Evolutionary conservation across 495 filamentous ascomycete species (phyloP), one percentile per base, ranked within the genome.

Genomic region (Trichoderma asperelloides): DNA sequence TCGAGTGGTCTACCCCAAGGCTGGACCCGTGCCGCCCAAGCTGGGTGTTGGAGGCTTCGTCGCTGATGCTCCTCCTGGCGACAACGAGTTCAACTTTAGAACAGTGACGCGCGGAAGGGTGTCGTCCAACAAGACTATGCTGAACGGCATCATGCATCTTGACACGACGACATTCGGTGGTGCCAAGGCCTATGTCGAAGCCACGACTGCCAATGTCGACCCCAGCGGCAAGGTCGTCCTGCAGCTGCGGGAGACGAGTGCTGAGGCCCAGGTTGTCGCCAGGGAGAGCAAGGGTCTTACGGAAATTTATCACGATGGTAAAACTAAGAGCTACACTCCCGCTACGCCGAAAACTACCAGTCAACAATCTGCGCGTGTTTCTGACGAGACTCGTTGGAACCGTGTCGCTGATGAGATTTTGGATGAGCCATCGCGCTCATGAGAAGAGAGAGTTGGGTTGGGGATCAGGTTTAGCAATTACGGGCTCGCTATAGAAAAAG

Each of bases 91-190:
- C 43, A 79, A 78, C 71, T 0, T 45, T 45, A 70, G 64, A 30
- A n/a, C 23, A 9, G 27, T 23, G 39, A 11, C 33, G 1, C 16
- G 16, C 18, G 39, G n/a, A 43, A 33, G 64, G 18, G 28, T 30
- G 5, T 25, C 64, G 2, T 11, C 15, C 64, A 65, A 21, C 39
- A 39, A 69, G 18, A 64, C 55, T 30, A 68, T 68, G 27, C 68
- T 65, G 37, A 64, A 68, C 18, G 82, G 80, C 12, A 65, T 88
- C 9, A 71, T 77, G 15, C 75, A 71, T 55, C 78, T 89, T 57
- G 86, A 92, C 68, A 82, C 86, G 13, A 77, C 82, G 18, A 81
- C 85, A 25, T 74, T 78, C 8, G 91, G 90, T 67, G 91, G 91
- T 63, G 77, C 78, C 39, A 93, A 91, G 76, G 73, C 87, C 33